Evolutionary conservation across 1,284 basidiomycete species (phyloP).

Genomic region (Rhodotorula sp.): DNA sequence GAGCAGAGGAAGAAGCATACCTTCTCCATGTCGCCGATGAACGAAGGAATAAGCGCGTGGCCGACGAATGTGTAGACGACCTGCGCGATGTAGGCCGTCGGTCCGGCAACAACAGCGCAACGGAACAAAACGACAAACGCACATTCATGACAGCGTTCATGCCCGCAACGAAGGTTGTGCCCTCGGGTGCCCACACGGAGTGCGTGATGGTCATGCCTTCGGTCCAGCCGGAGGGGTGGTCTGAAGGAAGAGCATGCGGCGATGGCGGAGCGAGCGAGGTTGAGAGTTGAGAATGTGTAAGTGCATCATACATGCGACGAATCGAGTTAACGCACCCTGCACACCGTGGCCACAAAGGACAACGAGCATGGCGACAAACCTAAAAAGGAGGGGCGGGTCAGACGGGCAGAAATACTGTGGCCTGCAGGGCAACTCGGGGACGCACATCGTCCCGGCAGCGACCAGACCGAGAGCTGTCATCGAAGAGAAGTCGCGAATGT

Average conservation of each 20-base stretch:
- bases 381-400: neutral
- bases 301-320: no score
- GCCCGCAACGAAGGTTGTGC: conserved; percentile 63
- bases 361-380: conserved; percentile 43
- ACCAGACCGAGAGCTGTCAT: conserved; percentile 41
- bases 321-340: conserved; percentile 13
- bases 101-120: no score
- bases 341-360: conserved; percentile 37
- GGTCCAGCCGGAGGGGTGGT: conserved; percentile 13
- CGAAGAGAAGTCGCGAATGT: conserved; percentile 45
- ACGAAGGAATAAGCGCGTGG: conserved; percentile 59
- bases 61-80: conserved; percentile 64
- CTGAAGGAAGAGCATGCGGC: neutral
- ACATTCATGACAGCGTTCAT: conserved; percentile 55
- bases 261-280: neutral
- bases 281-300: neutral
- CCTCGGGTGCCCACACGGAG: conserved; percentile 48
- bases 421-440: no score
- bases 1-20: no score
- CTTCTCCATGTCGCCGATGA: conserved; percentile 59
- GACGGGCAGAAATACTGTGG: no score
- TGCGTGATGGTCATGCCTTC: conserved; percentile 31
- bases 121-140: conserved; percentile 16
- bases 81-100: no score
- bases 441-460: conserved; percentile 32